Evolutionary conservation across 306 rosid species (phyloP).

Genomic region (Sicyos baderoa): DNA sequence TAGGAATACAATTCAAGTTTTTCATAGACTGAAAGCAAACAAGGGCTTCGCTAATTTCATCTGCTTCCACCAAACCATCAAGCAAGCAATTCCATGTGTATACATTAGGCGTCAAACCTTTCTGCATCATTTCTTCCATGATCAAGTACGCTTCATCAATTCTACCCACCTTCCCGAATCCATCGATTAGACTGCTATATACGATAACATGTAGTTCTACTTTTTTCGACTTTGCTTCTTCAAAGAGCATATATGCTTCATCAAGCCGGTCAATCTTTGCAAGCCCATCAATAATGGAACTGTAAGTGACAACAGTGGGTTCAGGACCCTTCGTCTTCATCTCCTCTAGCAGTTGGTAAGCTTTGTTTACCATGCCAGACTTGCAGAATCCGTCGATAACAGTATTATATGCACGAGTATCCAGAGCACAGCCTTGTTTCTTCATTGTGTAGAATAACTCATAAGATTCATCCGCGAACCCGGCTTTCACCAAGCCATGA

Average conservation of each 20-base stretch:
- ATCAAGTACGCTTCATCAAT: constrained; percentile 86
- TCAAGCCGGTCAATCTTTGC: constrained; percentile 89
- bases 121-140: constrained; percentile 89
- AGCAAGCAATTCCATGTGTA: constrained; percentile 92
- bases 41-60: constrained; percentile 80
- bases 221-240: constrained; percentile 80
- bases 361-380: constrained; percentile 79
- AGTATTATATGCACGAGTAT: constrained; percentile 70
- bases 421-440: constrained; percentile 73
- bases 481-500: constrained; percentile 80
- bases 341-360: constrained; percentile 88
- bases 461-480: constrained; percentile 70
- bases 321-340: constrained; percentile 76
- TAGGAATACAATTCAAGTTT: constrained; percentile 62
- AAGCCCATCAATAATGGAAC: constrained; percentile 84
- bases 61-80: constrained; percentile 81
- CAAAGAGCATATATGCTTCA: constrained; percentile 92
- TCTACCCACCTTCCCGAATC: constrained; percentile 93
- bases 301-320: constrained; percentile 82
- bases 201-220: constrained; percentile 61
- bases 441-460: constrained; percentile 69
- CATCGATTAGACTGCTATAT: constrained; percentile 81
- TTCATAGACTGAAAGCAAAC: constrained; percentile 84
- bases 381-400: constrained; percentile 84
- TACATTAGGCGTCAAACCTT: constrained; percentile 63